Evolutionary conservation across 139 green algal species (phyloP).

Genomic region (Marvania coccoides): DNA sequence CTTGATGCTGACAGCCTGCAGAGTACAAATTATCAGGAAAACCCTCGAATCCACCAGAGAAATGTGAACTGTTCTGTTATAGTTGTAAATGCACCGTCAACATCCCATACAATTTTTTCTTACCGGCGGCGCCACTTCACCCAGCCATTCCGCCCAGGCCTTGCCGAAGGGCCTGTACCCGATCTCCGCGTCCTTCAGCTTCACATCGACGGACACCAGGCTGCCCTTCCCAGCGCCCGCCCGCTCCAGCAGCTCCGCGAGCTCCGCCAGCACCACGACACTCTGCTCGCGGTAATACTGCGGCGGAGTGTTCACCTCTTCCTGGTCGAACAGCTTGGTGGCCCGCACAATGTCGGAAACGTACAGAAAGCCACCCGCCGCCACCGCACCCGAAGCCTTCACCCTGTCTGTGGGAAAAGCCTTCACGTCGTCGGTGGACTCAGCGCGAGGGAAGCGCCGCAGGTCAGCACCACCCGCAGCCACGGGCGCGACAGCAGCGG

Average conservation of each 20-base stretch:
- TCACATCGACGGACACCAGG: conserved; percentile 1
- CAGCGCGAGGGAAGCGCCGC: no score
- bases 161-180: background rate
- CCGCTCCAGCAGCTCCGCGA: background rate
- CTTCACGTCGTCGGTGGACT: no score
- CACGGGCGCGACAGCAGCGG: background rate
- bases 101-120: background rate
- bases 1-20: background rate
- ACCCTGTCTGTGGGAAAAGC: no score
- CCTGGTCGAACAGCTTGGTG: background rate
- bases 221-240: background rate
- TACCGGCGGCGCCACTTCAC: background rate
- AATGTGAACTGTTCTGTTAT: background rate
- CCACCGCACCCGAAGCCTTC: no score
- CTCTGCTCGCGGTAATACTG: background rate
- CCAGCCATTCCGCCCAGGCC: conserved; percentile 4
- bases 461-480: no score
- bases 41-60: background rate
- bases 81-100: background rate
- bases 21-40: background rate
- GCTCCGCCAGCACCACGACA: background rate
- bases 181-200: conserved; percentile 1
- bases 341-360: background rate
- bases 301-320: background rate
- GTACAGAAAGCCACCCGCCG: background rate